Conservation (phyloP, 2,329 filamentous ascomycete genomes). For the Exophiala sp. region DNA sequence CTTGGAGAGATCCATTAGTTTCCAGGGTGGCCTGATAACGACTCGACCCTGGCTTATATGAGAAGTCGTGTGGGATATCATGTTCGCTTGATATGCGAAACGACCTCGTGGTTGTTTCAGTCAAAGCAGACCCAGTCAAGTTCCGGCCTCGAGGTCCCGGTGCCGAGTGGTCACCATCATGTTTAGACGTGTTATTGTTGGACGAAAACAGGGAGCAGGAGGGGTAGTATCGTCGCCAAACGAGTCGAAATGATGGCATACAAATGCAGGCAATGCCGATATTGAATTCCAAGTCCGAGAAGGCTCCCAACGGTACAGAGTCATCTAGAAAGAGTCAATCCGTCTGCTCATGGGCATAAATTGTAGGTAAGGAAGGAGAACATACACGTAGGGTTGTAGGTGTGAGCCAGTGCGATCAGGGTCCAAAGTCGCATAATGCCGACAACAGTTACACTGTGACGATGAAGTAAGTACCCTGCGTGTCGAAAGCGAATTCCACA, state of each 20-base stretch:
- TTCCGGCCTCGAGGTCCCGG: no score
- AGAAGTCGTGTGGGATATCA: no score
- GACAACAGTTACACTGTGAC: constrained; percentile 41
- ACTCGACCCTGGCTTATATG: no score
- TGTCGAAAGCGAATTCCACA: constrained; percentile 31
- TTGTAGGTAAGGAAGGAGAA: not conserved
- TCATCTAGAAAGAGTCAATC: constrained; percentile 32
- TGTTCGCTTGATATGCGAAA: no score
- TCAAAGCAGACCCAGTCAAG: no score
- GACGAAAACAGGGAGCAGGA: constrained; percentile 5
- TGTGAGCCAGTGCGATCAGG: constrained; percentile 41
- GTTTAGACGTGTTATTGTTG: not conserved
- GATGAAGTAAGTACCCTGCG: not conserved
- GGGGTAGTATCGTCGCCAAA: constrained; percentile 27
- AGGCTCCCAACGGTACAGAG: constrained; percentile 39
- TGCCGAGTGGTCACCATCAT: not conserved
- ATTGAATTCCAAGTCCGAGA: constrained; percentile 43
- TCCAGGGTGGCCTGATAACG: no score
- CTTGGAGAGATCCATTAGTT: no score
- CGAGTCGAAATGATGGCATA: constrained; percentile 36
- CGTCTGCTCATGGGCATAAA: not conserved
- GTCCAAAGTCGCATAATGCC: constrained; percentile 44
- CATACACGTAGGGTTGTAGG: constrained; percentile 36
- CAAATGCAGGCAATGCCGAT: constrained; percentile 45
- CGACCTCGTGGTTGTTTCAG: no score